Conservation (phyloP, 2,329 filamentous ascomycete genomes). For the Clonostachys chloroleuca region DNA sequence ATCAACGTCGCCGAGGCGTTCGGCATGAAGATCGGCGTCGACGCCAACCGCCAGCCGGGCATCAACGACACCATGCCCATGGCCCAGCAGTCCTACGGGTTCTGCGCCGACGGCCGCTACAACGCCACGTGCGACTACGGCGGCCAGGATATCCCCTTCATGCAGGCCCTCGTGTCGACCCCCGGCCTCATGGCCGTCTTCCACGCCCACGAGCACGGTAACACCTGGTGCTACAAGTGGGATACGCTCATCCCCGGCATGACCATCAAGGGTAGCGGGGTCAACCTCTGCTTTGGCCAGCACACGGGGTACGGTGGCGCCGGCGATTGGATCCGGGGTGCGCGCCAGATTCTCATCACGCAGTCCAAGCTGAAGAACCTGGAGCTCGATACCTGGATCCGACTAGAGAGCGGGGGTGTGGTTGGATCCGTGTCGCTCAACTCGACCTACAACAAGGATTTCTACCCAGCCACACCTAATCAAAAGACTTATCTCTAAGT, state of each 20-base stretch:
- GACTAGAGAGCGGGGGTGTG: slow-evolving; percentile 49
- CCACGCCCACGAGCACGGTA: slow-evolving; percentile 62
- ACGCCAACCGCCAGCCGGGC: slow-evolving; percentile 32
- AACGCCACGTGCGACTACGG: slow-evolving; percentile 33
- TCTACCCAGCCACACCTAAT: slow-evolving; percentile 40
- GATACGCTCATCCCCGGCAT: slow-evolving; percentile 26
- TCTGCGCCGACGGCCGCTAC: slow-evolving; percentile 32
- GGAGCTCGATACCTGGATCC: slow-evolving; percentile 55
- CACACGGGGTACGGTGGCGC: slow-evolving; percentile 70
- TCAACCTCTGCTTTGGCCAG: slow-evolving; percentile 54
- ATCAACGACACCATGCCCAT: slow-evolving; percentile 38
- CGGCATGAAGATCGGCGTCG: slow-evolving; percentile 24
- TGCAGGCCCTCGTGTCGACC: slow-evolving; percentile 53
- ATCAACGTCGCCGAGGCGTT: slow-evolving; percentile 32
- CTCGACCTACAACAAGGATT: slow-evolving; percentile 51
- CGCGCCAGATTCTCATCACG: slow-evolving; percentile 47
- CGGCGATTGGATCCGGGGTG: slow-evolving; percentile 57
- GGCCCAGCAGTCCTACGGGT: slow-evolving; percentile 35
- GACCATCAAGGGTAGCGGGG: slow-evolving; percentile 31
- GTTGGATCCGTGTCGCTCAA: slow-evolving; percentile 53
- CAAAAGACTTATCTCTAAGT: slow-evolving; percentile 19
- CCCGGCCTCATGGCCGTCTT: slow-evolving; percentile 54
- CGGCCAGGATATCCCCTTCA: slow-evolving; percentile 55
- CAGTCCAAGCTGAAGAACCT: slow-evolving; percentile 30
- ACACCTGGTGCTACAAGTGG: slow-evolving; percentile 54